Conservation (phyloP, 306 rosid genomes). For the Trifolium fragiferum region DNA sequence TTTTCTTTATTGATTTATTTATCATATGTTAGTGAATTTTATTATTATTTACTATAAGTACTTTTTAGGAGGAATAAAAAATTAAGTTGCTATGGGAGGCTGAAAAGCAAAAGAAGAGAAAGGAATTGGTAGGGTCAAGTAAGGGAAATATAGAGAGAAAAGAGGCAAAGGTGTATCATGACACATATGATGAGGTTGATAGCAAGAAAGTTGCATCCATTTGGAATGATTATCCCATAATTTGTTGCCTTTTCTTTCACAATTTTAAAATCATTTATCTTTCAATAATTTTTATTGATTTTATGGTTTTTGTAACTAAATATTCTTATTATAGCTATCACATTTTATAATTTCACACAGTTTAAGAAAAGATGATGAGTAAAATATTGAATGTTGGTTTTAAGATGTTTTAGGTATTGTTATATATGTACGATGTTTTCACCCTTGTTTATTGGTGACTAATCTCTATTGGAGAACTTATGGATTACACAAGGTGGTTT, state of each 20-base stretch:
- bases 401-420: no score
- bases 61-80: constrained; percentile 72
- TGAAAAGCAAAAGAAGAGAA: constrained; percentile 65
- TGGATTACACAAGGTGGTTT: no score
- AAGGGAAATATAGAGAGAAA: constrained; percentile 33
- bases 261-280: constrained; percentile 41
- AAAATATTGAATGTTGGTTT: no score
- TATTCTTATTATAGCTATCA: not conserved
- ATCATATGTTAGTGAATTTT: constrained; percentile 43
- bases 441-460: no score
- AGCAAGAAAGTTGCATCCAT: constrained; percentile 61
- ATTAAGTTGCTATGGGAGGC: constrained; percentile 62
- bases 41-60: constrained; percentile 47
- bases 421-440: no score
- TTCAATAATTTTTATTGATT: constrained; percentile 23
- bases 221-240: constrained; percentile 89
- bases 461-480: no score
- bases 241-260: constrained; percentile 62
- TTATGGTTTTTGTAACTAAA: not conserved
- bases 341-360: not conserved
- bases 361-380: no score
- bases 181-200: constrained; percentile 80
- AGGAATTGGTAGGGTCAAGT: constrained; percentile 26
- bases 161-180: constrained; percentile 76
- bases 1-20: constrained; percentile 16